Base-by-base conservation (phyloP, 2,329 filamentous ascomycete genomes). In the Paecilomyces fulvus region DNA sequence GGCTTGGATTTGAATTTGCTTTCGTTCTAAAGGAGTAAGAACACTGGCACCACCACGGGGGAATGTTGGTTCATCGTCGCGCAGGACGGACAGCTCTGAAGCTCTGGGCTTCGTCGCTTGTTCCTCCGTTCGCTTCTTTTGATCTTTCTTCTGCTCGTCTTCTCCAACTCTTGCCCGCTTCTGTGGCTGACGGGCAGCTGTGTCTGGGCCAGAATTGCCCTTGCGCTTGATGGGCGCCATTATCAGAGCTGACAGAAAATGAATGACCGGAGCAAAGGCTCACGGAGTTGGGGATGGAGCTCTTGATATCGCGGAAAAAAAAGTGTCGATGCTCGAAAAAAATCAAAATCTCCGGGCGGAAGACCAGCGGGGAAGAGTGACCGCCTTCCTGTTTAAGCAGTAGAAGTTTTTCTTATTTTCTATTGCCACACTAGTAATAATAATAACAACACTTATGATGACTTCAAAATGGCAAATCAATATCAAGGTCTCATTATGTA, bases 1-100 rank as follows among this genome's bases (percentile, higher is more conserved):
- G 50, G 94, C 94, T 73, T 97, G 88, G 57, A 95, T 87, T 66
- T 94, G 88, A 60, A 99, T 97, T 74, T 97, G 90, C 76, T 96
- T 96, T 70, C 95, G 89, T 72, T 99, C 94, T 53, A 99, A 79
- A 20, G 94, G 92, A 1, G 94, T 96, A 69, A 99, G 77, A 54
- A 96, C 81, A 68, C 90, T 95, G 54, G 85, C 92, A 49, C 94
- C 95, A 56, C 94, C 94, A 80, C 94, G 85, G 63, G 94, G 92
- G 67, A 99, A 99, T 49, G 92, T 80, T 31, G 86, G 86, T 69
- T 96, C 94, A 63, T 97, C 94, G 62, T 94, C 87, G 55, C 78
- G 78, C 64, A 85, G 69, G 17, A 83, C 72, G 43, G 70, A 67
- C 54, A 73, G 67, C 56, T 73, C 69, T 25, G 70, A 70, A 30